Evolutionary conservation across 2,329 filamentous ascomycete genomes (phyloP).

Genomic region (Pyricularia grisea): DNA sequence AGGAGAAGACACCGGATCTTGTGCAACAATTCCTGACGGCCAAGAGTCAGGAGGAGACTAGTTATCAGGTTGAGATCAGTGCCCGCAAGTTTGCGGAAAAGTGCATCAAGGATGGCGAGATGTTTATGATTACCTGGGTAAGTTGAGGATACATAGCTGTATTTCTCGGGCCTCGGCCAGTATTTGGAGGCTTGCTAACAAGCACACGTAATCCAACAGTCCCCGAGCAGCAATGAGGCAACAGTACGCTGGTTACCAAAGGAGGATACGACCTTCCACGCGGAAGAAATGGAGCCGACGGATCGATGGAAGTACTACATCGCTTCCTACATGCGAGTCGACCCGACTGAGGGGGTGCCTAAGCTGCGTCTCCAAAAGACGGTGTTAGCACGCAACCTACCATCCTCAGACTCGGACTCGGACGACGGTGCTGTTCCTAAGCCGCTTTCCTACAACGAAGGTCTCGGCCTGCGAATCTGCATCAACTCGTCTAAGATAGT

Average conservation of each 20-base stretch:
- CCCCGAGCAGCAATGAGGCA: constrained; percentile 58
- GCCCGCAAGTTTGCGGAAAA: constrained; percentile 90
- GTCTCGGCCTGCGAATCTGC: constrained; percentile 63
- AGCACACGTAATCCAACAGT: constrained; percentile 30
- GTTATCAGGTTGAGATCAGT: constrained; percentile 80
- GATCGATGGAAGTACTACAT: constrained; percentile 94
- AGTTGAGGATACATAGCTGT: constrained; percentile 28
- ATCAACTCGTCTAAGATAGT: constrained; percentile 71
- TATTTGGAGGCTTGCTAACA: neutral
- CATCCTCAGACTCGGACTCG: constrained; percentile 51
- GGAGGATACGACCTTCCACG: constrained; percentile 71
- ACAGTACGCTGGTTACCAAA: constrained; percentile 62
- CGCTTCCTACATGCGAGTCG: constrained; percentile 78
- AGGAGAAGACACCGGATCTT: constrained; percentile 90
- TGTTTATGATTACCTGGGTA: constrained; percentile 87
- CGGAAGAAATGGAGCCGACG: constrained; percentile 76
- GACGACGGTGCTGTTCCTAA: constrained; percentile 55
- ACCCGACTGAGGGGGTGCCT: constrained; percentile 74
- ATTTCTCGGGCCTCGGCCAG: constrained; percentile 7
- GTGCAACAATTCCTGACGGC: constrained; percentile 78
- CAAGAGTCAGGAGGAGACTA: constrained; percentile 74
- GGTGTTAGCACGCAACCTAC: constrained; percentile 63
- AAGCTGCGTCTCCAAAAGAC: constrained; percentile 56
- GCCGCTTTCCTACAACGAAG: constrained; percentile 53
- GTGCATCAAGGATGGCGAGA: constrained; percentile 82